Conservation (phyloP, 306 rosid species). For the Vigna nakashimae region DNA sequence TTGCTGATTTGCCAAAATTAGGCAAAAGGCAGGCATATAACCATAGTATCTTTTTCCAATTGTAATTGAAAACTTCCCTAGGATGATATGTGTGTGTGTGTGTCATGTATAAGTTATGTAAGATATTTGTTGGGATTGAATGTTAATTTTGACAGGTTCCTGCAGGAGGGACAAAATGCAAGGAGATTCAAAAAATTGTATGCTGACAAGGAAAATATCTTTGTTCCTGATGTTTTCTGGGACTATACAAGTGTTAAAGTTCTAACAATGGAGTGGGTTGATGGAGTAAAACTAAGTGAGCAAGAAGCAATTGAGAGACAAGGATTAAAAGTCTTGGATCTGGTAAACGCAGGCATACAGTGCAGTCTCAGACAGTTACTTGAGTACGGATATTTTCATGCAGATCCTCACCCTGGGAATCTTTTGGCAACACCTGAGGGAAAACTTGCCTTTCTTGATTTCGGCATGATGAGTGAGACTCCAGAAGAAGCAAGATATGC, state of each 20-base stretch:
- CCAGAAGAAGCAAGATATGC: conserved; percentile 94
- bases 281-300: conserved; percentile 90
- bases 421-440: conserved; percentile 97
- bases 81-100: neutral
- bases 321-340: conserved; percentile 85
- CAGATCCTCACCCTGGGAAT: conserved; percentile 99
- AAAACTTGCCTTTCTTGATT: conserved; percentile 95
- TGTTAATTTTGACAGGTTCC: conserved; percentile 88
- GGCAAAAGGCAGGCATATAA: conserved; percentile 11
- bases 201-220: conserved; percentile 89
- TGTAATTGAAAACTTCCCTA: conserved; percentile 28
- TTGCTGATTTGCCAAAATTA: conserved; percentile 7
- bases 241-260: conserved; percentile 89
- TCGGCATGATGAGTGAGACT: conserved; percentile 99
- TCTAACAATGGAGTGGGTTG: conserved; percentile 93
- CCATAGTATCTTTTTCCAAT: conserved; percentile 7
- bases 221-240: conserved; percentile 94
- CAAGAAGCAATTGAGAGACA: conserved; percentile 92
- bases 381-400: conserved; percentile 96
- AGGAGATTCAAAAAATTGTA: conserved; percentile 84
- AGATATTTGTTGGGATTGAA: conserved; percentile 63
- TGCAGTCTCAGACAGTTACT: conserved; percentile 96
- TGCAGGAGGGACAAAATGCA: conserved; percentile 99
- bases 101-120: conserved; percentile 20
- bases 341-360: conserved; percentile 85